phyloP scores from a whole-genome alignment of 2,329 filamentous ascomycete species.

The Byssoonygena ceratinophila region DNA sequence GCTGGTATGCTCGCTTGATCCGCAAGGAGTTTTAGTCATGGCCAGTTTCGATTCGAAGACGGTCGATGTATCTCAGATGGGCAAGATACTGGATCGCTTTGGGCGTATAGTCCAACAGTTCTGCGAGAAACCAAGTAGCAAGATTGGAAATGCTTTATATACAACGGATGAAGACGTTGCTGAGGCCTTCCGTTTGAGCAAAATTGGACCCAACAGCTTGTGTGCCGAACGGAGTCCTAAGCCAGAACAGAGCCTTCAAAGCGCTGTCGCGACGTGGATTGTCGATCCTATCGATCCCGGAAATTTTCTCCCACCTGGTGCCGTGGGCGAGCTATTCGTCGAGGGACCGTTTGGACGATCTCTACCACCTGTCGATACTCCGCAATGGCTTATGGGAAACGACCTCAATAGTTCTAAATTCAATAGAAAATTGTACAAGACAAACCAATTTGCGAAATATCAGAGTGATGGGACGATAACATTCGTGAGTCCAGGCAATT shows the following conservation, averaged over 20 bases:
- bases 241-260: neutral
- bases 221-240: neutral
- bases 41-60: conserved; percentile 53
- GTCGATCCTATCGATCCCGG: conserved; percentile 19
- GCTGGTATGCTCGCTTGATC: conserved; percentile 51
- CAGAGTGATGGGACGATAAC: conserved; percentile 23
- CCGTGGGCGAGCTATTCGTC: conserved; percentile 50
- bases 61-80: conserved; percentile 42
- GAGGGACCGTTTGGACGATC: conserved; percentile 47
- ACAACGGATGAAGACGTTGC: conserved; percentile 2
- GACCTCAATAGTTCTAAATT: neutral
- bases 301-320: conserved; percentile 44
- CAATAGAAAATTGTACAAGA: conserved; percentile 24
- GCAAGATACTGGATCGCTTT: conserved; percentile 43
- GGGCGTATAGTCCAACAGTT: conserved; percentile 32
- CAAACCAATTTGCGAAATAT: conserved; percentile 28
- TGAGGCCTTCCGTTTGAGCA: conserved; percentile 10
- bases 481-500: conserved; percentile 22
- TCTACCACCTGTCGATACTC: conserved; percentile 43
- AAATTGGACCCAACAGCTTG: neutral
- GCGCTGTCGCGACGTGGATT: conserved; percentile 22
- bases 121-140: neutral
- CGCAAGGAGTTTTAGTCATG: conserved; percentile 50
- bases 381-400: conserved; percentile 18
- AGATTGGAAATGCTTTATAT: conserved; percentile 3